Evolutionary conservation across 2,329 filamentous ascomycete species (phyloP).

Genomic region (Nothophoma quercina): DNA sequence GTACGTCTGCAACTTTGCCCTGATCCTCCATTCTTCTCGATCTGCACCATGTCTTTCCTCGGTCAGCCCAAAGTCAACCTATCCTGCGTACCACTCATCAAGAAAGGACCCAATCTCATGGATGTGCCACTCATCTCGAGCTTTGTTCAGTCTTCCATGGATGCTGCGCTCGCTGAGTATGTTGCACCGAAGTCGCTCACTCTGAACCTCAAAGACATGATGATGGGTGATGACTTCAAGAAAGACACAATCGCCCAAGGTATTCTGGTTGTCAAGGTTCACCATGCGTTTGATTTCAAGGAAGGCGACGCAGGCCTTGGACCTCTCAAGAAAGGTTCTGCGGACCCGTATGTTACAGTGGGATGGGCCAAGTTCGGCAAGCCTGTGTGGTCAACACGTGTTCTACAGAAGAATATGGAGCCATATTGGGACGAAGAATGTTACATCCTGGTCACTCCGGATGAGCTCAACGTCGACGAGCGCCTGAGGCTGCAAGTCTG

Average conservation of each 20-base stretch:
- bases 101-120: slow-evolving; percentile 75
- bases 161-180: slow-evolving; percentile 76
- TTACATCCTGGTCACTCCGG: slow-evolving; percentile 72
- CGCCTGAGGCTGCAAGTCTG: slow-evolving; percentile 74
- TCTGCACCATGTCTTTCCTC: slow-evolving; percentile 76
- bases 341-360: slow-evolving; percentile 75
- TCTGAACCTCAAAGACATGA: slow-evolving; percentile 77
- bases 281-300: slow-evolving; percentile 73
- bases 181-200: slow-evolving; percentile 79
- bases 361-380: slow-evolving; percentile 82
- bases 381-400: slow-evolving; percentile 70
- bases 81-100: slow-evolving; percentile 73
- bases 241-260: slow-evolving; percentile 73
- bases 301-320: slow-evolving; percentile 71
- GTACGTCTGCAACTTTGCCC: slow-evolving; percentile 75
- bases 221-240: slow-evolving; percentile 80
- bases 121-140: slow-evolving; percentile 76
- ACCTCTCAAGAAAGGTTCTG: slow-evolving; percentile 65
- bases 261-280: slow-evolving; percentile 71
- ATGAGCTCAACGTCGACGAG: slow-evolving; percentile 76
- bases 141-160: slow-evolving; percentile 77
- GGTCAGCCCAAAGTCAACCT: slow-evolving; percentile 77
- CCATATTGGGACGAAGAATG: slow-evolving; percentile 76
- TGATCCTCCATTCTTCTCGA: slow-evolving; percentile 78
- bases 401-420: slow-evolving; percentile 70